phyloP scores from a whole-genome alignment of 768 basidiomycete species.

The Mycena galericulata region DNA sequence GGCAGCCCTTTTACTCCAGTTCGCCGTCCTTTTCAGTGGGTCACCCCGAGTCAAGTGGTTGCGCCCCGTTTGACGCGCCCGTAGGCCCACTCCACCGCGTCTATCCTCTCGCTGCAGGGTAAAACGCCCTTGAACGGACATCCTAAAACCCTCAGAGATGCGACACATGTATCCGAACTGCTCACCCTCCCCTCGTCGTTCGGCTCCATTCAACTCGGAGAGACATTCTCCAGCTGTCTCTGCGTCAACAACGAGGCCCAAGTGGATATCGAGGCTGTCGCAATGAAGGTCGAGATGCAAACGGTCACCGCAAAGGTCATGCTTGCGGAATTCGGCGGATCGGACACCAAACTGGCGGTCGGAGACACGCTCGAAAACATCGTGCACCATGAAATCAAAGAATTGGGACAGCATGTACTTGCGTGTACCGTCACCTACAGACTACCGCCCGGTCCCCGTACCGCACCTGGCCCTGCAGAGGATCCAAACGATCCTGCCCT shows the following conservation, averaged over 20 bases:
- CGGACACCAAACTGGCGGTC: slow-evolving; percentile 58
- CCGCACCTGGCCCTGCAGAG: slow-evolving; percentile 59
- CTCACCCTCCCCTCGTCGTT: slow-evolving; percentile 87
- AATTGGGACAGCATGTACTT: slow-evolving; percentile 91
- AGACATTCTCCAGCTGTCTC: slow-evolving; percentile 87
- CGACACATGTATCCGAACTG: slow-evolving; percentile 82
- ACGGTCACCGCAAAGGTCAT: slow-evolving; percentile 75
- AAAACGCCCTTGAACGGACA: slow-evolving; percentile 75
- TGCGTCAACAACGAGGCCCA: slow-evolving; percentile 85
- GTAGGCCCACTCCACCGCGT: slow-evolving; percentile 78
- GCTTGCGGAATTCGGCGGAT: slow-evolving; percentile 73
- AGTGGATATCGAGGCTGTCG: slow-evolving; percentile 70
- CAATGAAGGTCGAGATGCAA: slow-evolving; percentile 87
- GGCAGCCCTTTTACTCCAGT: slow-evolving; percentile 91
- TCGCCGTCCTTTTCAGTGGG: slow-evolving; percentile 81
- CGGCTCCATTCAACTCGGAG: slow-evolving; percentile 89
- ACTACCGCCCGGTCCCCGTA: slow-evolving; percentile 69
- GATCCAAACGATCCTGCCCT: slow-evolving; percentile 65
- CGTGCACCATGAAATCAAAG: slow-evolving; percentile 92
- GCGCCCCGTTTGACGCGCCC: slow-evolving; percentile 15
- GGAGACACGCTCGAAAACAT: slow-evolving; percentile 75
- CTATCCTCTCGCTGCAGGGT: slow-evolving; percentile 82
- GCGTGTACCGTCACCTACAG: slow-evolving; percentile 88
- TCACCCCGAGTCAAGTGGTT: slow-evolving; percentile 17
- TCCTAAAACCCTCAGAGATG: slow-evolving; percentile 86